phyloP scores from a whole-genome alignment of 2,329 filamentous ascomycete species.

The Aspergillus fijiensis region DNA sequence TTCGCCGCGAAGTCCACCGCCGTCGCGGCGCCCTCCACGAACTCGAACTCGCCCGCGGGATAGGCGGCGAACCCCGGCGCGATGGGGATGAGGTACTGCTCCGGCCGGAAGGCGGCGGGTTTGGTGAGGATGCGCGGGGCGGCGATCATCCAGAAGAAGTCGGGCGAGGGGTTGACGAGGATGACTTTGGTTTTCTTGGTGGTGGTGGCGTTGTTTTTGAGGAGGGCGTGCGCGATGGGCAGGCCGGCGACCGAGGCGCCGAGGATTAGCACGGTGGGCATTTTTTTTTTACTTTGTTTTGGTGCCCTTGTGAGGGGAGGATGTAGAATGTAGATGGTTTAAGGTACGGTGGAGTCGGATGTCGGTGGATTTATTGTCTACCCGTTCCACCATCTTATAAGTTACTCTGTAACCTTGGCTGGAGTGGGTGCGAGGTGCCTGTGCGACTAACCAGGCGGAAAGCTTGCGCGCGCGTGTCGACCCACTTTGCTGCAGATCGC shows the following conservation, averaged over 20 bases:
- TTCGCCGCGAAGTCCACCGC: slow-evolving; percentile 46
- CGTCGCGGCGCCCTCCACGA: slow-evolving; percentile 53
- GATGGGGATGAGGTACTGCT: slow-evolving; percentile 53
- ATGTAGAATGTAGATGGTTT: neutral
- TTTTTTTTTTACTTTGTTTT: too few relatives aligned
- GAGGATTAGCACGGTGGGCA: slow-evolving; percentile 2
- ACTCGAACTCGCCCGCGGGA: slow-evolving; percentile 47
- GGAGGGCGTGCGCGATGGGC: slow-evolving; percentile 37
- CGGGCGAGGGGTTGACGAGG: slow-evolving; percentile 54
- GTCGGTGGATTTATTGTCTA: too few relatives aligned
- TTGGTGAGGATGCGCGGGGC: slow-evolving; percentile 55
- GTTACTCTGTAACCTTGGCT: too few relatives aligned
- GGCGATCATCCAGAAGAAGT: slow-evolving; percentile 55
- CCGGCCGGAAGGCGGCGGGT: slow-evolving; percentile 46
- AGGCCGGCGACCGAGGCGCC: slow-evolving; percentile 41
- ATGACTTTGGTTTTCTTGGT: slow-evolving; percentile 45
- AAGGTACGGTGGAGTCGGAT: too few relatives aligned
- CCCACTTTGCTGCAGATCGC: too few relatives aligned
- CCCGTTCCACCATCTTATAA: too few relatives aligned
- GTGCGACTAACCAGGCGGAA: too few relatives aligned
- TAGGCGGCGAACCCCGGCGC: slow-evolving; percentile 54
- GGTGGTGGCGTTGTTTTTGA: slow-evolving; percentile 26
- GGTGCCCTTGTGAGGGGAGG: too few relatives aligned
- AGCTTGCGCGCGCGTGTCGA: too few relatives aligned
- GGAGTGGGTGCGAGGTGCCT: too few relatives aligned